Evolutionary conservation across 1,284 basidiomycete species (phyloP), one percentile per base, ranked within the genome.

Genomic region (Wolfiporia cocos): DNA sequence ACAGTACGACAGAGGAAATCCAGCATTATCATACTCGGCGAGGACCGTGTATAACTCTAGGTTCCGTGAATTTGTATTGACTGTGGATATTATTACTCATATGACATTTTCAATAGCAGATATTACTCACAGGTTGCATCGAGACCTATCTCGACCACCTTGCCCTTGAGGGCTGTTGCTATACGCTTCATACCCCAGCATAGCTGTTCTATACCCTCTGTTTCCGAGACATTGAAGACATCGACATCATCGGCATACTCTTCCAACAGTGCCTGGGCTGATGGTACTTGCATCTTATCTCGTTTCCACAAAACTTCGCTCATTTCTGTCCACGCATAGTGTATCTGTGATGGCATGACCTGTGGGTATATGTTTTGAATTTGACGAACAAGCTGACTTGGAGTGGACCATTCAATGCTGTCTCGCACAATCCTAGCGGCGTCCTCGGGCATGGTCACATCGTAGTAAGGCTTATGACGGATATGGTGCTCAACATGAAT

Each of bases 41-140:
- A 65, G 46, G 21, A 63, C 41, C 18, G 47, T 53, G 35, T 64
- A 64, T 0, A 65, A 49, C 44, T 64, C 56, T 4, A 64, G 54
- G 36, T 62, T 44, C 28, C 47, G 53, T 4, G 54, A 47, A 31
- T 65, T 65, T 7, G 58, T 64, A 31, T 59, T 56, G 34, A 56
- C 62, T 62, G 32, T 32, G 12, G 29, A 10, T 6, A 12, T 7
- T 40, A 37, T 33, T 15, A 35, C 24, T 15, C 11, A 28, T 43
- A 18, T 11, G 19, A 19, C 10, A 21, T 26, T 30, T 12, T 28
- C 17, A 15, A 17, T 11, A 31, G 14, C 46, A 17, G 14, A 9
- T 7, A 28, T 28, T 28, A 45, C 58, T 41, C 41, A 63, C 62
- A 63, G 11, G 62, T 64, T 29, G 59, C 57, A 49, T 62, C 58